A percentile compares a stretch with the other conserved stretches of the same genome.
Conservation (phyloP, 2,329 filamentous ascomycete species). For the Calonectria honghensis region DNA sequence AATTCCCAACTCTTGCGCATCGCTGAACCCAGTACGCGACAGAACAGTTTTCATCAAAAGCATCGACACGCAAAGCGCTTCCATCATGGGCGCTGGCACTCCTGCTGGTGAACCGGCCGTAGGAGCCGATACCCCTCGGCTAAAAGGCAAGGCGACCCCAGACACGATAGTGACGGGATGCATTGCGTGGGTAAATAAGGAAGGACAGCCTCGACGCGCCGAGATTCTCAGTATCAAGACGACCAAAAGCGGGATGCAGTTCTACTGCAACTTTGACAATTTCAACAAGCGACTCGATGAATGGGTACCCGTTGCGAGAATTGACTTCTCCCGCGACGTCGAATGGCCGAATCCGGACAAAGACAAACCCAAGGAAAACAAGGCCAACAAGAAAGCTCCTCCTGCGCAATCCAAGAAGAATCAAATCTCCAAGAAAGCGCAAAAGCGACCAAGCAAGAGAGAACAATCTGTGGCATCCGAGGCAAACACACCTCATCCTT, state of each 20-base stretch:
- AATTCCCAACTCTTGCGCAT: slow-evolving; percentile 39
- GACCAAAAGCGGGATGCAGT: slow-evolving; percentile 89
- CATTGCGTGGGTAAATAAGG: slow-evolving; percentile 78
- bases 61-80: slow-evolving; percentile 43
- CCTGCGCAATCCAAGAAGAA: slow-evolving; percentile 75
- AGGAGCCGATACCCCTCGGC: slow-evolving; percentile 73
- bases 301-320: slow-evolving; percentile 89
- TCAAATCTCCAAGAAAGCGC: slow-evolving; percentile 74
- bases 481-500: slow-evolving; percentile 72
- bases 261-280: slow-evolving; percentile 98
- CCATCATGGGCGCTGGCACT: slow-evolving; percentile 73
- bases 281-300: slow-evolving; percentile 93
- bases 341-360: slow-evolving; percentile 98
- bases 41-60: slow-evolving; percentile 53
- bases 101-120: slow-evolving; percentile 72
- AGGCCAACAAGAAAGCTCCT: slow-evolving; percentile 81
- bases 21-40: slow-evolving; percentile 31
- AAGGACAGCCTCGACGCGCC: slow-evolving; percentile 91
- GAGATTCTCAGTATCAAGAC: slow-evolving; percentile 97
- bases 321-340: slow-evolving; percentile 92
- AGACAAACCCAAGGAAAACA: slow-evolving; percentile 82
- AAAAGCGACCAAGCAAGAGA: slow-evolving; percentile 73
- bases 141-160: slow-evolving; percentile 89
- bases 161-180: slow-evolving; percentile 82
- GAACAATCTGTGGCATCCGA: slow-evolving; percentile 74